Conservation (phyloP, 306 rosid genomes). For the Prunus armeniaca region DNA sequence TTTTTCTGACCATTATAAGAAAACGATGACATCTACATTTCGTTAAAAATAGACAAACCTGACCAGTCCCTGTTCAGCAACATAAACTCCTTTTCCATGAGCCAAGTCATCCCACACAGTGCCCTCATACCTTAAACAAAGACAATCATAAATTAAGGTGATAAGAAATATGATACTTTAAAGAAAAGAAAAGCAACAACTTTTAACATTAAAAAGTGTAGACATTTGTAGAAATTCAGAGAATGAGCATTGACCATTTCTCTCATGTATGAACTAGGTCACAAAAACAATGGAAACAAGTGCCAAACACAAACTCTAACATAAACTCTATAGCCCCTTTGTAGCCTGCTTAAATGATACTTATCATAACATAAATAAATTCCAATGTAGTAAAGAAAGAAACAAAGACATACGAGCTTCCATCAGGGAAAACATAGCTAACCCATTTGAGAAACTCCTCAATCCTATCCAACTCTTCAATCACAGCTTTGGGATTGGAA, state of each 20-base stretch:
- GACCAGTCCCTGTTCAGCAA: slow-evolving; percentile 59
- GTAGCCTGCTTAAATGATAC: neutral
- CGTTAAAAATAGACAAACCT: slow-evolving; percentile 50
- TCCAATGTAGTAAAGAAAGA: neutral
- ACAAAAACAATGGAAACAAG: neutral
- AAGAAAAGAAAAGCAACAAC: neutral
- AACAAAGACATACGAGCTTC: slow-evolving; percentile 64
- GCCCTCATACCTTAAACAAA: slow-evolving; percentile 76
- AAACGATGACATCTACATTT: neutral
- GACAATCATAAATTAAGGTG: neutral
- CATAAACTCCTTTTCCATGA: slow-evolving; percentile 90
- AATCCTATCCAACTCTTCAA: slow-evolving; percentile 90
- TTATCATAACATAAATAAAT: neutral
- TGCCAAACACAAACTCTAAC: neutral
- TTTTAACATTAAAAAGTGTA: neutral
- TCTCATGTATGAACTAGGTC: neutral
- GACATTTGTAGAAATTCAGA: neutral
- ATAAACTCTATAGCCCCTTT: neutral
- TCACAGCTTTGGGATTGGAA: slow-evolving; percentile 45
- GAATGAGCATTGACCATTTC: neutral
- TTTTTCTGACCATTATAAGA: neutral
- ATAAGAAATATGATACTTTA: neutral
- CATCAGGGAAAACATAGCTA: slow-evolving; percentile 82
- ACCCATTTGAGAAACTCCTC: slow-evolving; percentile 95
- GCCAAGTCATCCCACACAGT: slow-evolving; percentile 98